Base-by-base conservation (phyloP, 768 basidiomycete species). In the Rhodotorula taiwanensis region DNA sequence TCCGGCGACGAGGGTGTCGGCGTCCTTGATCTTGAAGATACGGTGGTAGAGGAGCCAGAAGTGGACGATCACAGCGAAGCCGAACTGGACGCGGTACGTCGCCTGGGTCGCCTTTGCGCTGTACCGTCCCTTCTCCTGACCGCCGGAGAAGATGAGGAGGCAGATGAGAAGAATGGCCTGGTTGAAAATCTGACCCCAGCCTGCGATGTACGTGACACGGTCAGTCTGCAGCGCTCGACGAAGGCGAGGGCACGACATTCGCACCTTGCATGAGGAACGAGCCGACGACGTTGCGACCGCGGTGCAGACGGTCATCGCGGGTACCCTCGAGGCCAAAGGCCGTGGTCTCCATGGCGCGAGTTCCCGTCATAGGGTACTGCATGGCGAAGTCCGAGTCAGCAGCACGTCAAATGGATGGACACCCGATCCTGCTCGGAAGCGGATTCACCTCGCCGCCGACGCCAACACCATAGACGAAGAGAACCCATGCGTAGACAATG, bases 31-130 rank as follows among this genome's bases (percentile, higher is more conserved):
- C 60, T 74, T 73, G 72, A 75, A 78, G 70, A 74, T 75, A 70
- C 78, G 75, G 74, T 75, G 77, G 74, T 78, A 78, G 47, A 76
- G 75, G 30, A 79, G 75, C 78, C 78, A 79, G 42, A 77, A 67
- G 42, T 76, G 78, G 70, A 77, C 75, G 39, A 75, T 62, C n/a
- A 73, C 76, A 69, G 78, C 76, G 69, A 78, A 70, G 23, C 72
- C 78, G 67, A 79, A 79, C 39, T 76, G 72, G 33, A 79, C 74
- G 48, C 78, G 71, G 74, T 75, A 79, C 2, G 76, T 79, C 73
- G 75, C 76, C 62, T 79, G 78, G 8, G 75, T 74, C 3, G 75
- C 69, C 20, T 70, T 62, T 3, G 44, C 55, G 6, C 70, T 69
- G 71, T 76, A 79, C 21, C 64, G 58, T 21, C 52, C 45, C 31